These are phyloP conservation scores for Serendipita vermifera DNA, from an alignment of 768 basidiomycete species.

Conservation along the genomic window DNA sequence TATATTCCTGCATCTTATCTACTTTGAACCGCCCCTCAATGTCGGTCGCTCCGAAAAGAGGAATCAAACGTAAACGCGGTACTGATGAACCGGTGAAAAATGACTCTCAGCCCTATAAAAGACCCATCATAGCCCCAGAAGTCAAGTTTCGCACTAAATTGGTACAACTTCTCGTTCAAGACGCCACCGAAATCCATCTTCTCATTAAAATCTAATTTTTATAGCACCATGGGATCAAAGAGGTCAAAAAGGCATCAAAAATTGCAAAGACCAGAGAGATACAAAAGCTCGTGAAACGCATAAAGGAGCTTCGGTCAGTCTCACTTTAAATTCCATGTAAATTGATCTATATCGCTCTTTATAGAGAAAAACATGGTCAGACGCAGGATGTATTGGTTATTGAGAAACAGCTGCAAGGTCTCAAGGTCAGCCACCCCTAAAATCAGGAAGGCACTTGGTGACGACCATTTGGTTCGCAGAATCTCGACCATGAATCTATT, in stretches of 20 bases:
- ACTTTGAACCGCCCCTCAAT: not conserved
- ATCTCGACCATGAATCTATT: slow-evolving; percentile 42
- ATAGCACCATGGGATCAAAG: slow-evolving; percentile 64
- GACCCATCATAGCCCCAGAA: not conserved
- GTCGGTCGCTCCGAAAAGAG: not conserved
- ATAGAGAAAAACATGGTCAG: slow-evolving; percentile 30
- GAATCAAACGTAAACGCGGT: not conserved
- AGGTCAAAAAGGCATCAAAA: slow-evolving; percentile 63
- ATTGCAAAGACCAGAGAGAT: slow-evolving; percentile 71
- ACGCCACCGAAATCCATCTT: no score
- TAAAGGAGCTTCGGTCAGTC: slow-evolving; percentile 53
- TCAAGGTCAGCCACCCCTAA: slow-evolving; percentile 42
- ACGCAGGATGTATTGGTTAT: slow-evolving; percentile 33
- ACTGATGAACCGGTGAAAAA: not conserved
- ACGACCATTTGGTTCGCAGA: slow-evolving; percentile 27
- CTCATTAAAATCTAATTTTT: no score
- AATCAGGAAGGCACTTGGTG: not conserved
- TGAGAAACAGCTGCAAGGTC: slow-evolving; percentile 43
- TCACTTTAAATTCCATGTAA: not conserved
- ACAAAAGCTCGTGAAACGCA: slow-evolving; percentile 68
- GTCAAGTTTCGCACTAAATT: slow-evolving; percentile 2
- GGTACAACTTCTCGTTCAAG: no score
- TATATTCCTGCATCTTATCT: no score
- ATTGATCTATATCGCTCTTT: slow-evolving; percentile 8
- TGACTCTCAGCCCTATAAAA: no score